phyloP scores from a whole-genome alignment of 139 green algal genomes.

The Chlorella sp. region DNA sequence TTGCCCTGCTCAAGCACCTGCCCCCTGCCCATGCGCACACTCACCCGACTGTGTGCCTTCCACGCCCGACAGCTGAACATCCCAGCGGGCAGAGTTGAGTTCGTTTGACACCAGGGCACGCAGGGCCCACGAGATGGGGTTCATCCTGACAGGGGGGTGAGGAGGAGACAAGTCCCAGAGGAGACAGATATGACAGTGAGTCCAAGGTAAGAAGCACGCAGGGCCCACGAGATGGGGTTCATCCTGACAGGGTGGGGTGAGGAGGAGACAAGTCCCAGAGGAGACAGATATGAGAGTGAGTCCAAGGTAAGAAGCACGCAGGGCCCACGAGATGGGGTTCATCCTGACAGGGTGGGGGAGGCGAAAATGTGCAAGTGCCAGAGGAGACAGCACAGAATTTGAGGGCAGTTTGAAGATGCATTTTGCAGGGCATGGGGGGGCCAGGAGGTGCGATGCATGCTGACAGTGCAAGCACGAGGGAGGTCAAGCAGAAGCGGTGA shows the following conservation, averaged over 20 bases:
- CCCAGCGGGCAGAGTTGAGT: constrained; percentile 31
- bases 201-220: neutral
- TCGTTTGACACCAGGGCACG: constrained; percentile 44
- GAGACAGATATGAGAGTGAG: too few relatives aligned
- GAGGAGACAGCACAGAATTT: too few relatives aligned
- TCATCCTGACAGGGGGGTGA: neutral
- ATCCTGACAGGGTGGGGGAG: neutral
- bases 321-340: constrained; percentile 14
- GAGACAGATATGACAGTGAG: too few relatives aligned
- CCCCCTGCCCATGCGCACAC: too few relatives aligned
- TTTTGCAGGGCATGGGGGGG: neutral
- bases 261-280: too few relatives aligned
- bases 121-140: constrained; percentile 23
- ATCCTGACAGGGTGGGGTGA: neutral
- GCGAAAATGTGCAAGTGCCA: too few relatives aligned
- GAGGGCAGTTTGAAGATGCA: too few relatives aligned
- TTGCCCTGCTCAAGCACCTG: too few relatives aligned
- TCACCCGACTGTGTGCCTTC: neutral
- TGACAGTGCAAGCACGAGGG: too few relatives aligned
- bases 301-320: neutral
- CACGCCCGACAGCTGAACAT: neutral
- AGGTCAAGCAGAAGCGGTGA: too few relatives aligned
- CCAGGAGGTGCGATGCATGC: constrained; percentile 17
- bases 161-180: too few relatives aligned
- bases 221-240: constrained; percentile 14